Conservation (phyloP, 2,329 filamentous ascomycete species). For the Diaporthe sp. region DNA sequence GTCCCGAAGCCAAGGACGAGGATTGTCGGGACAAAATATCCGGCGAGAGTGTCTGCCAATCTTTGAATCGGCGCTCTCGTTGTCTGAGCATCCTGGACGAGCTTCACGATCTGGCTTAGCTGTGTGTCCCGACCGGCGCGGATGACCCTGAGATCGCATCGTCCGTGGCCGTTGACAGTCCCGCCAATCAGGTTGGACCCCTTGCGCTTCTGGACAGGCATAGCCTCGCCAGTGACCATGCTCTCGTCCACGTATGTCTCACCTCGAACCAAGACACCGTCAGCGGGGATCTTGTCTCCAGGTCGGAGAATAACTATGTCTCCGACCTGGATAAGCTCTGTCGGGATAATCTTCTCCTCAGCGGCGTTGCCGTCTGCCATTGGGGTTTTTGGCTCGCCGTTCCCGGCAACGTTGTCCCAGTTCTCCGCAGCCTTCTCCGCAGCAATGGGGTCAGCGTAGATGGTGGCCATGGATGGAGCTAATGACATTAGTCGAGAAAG, state of each 20-base stretch:
- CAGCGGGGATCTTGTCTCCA: slow-evolving; percentile 96
- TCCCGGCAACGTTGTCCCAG: slow-evolving; percentile 68
- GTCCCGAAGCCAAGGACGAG: slow-evolving; percentile 86
- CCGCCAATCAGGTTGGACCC: slow-evolving; percentile 88
- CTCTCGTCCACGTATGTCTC: slow-evolving; percentile 97
- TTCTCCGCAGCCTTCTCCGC: slow-evolving; percentile 89
- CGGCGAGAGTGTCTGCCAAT: slow-evolving; percentile 89
- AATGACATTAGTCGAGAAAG: slow-evolving; percentile 95
- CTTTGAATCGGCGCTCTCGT: slow-evolving; percentile 94
- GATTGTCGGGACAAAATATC: slow-evolving; percentile 94
- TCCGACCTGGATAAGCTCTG: slow-evolving; percentile 92
- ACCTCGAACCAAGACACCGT: slow-evolving; percentile 87
- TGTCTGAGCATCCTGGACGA: slow-evolving; percentile 98
- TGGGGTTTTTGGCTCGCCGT: slow-evolving; percentile 61
- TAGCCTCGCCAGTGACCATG: slow-evolving; percentile 98
- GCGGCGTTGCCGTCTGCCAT: slow-evolving; percentile 69
- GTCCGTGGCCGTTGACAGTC: slow-evolving; percentile 93
- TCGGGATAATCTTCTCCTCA: slow-evolving; percentile 91
- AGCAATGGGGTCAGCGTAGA: slow-evolving; percentile 94
- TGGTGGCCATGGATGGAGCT: slow-evolving; percentile 95
- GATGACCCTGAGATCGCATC: slow-evolving; percentile 92
- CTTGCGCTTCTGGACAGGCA: slow-evolving; percentile 91
- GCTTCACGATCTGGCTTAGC: slow-evolving; percentile 95
- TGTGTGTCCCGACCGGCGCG: slow-evolving; percentile 95
- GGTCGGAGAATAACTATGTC: slow-evolving; percentile 94